Evolutionary conservation across 306 rosid species (phyloP).

Genomic region (Cercis canadensis): DNA sequence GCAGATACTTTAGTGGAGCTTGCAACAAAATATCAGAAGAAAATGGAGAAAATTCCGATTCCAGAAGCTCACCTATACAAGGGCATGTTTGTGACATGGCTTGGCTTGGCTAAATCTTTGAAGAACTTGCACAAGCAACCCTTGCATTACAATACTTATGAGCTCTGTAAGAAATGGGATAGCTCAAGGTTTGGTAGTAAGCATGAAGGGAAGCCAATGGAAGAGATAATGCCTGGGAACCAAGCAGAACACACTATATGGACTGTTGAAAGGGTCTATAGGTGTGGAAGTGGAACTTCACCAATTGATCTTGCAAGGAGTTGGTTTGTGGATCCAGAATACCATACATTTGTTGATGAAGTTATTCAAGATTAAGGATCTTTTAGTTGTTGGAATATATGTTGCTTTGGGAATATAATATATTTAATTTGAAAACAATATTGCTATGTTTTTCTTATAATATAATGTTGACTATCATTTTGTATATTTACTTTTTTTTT

Average conservation of each 20-base stretch:
- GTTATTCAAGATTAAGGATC: constrained; percentile 36
- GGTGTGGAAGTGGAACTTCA: constrained; percentile 40
- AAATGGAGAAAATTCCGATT: constrained; percentile 23
- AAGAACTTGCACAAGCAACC: constrained; percentile 39
- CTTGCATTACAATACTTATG: constrained; percentile 46
- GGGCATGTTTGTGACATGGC: constrained; percentile 30
- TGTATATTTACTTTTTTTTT: too few relatives aligned
- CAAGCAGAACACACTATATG: constrained; percentile 40
- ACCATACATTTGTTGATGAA: constrained; percentile 11
- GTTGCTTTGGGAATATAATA: too few relatives aligned
- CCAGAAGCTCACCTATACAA: constrained; percentile 12
- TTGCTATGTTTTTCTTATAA: too few relatives aligned
- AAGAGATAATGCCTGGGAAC: background rate
- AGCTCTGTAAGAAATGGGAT: constrained; percentile 52
- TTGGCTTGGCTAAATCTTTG: constrained; percentile 35
- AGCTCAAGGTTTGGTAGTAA: constrained; percentile 35
- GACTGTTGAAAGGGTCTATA: constrained; percentile 39
- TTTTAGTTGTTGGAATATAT: too few relatives aligned
- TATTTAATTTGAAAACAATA: too few relatives aligned
- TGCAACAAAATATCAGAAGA: constrained; percentile 42
- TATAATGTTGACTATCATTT: too few relatives aligned
- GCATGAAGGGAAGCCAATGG: constrained; percentile 38
- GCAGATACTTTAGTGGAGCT: constrained; percentile 33
- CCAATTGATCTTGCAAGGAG: constrained; percentile 40
- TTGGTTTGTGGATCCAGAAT: constrained; percentile 39